Base-by-base conservation (phyloP, 768 basidiomycete genomes). In the Collybiopsis luxurians region DNA sequence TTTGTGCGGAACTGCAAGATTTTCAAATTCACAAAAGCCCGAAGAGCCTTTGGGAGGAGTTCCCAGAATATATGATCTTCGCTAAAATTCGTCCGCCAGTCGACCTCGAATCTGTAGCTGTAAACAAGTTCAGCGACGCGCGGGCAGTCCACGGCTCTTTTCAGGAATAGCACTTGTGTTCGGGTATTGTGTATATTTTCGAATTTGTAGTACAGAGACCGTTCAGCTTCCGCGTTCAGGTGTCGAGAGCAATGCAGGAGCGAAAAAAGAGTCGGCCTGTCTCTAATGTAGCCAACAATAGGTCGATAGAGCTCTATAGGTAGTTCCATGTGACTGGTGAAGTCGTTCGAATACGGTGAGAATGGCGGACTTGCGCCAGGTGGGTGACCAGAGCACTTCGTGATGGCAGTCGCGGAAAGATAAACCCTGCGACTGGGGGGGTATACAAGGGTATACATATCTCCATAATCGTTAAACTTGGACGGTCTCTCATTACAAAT, bases 11-110 rank as follows among this genome's bases (percentile, higher is more conserved):
- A 51, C 31, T 51, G 50, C 6, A 51, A 36, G 15, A 10, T 51
- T 23, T 39, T 51, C 50, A 51, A 51, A 24, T 51, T 51, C 36
- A 39, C 50, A 9, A 51, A 13, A 4, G 50, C 50, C 19, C 36
- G 31, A 4, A 36, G 17, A 11, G 50, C 50, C 15, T 51, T 19
- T 36, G 50, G 50, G 24, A 51, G 38, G 36, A 51, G 31, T 24
- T 24, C 21, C 50, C 50, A 51, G 11, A 39, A 51, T 38, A 51
- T 39, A n/a, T 51, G 50, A 13, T 51, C 24, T 21, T n/a, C 15
- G 50, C 31, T 34, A 36, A 51, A 24, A 51, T 51, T 51, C 12
- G 50, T 51, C 15, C 50, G 50, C 50, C 50, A 51, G 50, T 51
- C 50, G 15, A 51, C 38, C 26, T 51, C 50, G 36, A 51, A 51